Evolutionary conservation across 768 basidiomycete species (phyloP).

Genomic region (Paxillus ammoniavirescens): DNA sequence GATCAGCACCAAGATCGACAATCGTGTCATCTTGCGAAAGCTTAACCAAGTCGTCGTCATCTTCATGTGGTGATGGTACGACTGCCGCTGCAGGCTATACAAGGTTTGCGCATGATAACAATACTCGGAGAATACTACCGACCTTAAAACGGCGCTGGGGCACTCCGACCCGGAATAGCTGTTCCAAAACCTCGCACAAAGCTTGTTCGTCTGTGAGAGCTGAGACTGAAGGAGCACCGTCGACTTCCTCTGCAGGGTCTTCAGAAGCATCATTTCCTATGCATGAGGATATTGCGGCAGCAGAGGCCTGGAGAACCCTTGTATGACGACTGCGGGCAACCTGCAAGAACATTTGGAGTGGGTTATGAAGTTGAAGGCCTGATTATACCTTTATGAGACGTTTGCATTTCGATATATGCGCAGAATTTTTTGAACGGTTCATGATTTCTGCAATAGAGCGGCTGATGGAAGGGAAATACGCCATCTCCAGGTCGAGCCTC

Average conservation of each 20-base stretch:
- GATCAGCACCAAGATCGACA: neutral
- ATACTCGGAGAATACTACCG: slow-evolving; percentile 10
- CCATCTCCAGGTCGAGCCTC: slow-evolving; percentile 57
- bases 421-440: slow-evolving; percentile 46
- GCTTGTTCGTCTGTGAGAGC: slow-evolving; percentile 35
- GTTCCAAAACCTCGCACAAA: slow-evolving; percentile 43
- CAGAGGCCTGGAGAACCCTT: slow-evolving; percentile 26
- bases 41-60: slow-evolving; percentile 25
- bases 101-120: slow-evolving; percentile 5
- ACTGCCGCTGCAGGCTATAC: slow-evolving; percentile 16
- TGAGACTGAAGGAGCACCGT: neutral
- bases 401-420: slow-evolving; percentile 45
- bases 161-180: slow-evolving; percentile 41
- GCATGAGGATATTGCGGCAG: slow-evolving; percentile 27
- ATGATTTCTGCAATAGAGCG: slow-evolving; percentile 51
- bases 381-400: slow-evolving; percentile 48
- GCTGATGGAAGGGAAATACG: slow-evolving; percentile 48
- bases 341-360: slow-evolving; percentile 20
- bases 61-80: slow-evolving; percentile 12
- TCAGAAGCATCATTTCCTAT: slow-evolving; percentile 5
- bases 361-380: neutral
- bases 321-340: slow-evolving; percentile 22
- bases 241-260: slow-evolving; percentile 13
- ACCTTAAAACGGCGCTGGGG: slow-evolving; percentile 50
- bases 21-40: slow-evolving; percentile 5